These are phyloP conservation scores for Candida argentea DNA, from an alignment of 805 yeast species.

Conservation along the genomic window DNA sequence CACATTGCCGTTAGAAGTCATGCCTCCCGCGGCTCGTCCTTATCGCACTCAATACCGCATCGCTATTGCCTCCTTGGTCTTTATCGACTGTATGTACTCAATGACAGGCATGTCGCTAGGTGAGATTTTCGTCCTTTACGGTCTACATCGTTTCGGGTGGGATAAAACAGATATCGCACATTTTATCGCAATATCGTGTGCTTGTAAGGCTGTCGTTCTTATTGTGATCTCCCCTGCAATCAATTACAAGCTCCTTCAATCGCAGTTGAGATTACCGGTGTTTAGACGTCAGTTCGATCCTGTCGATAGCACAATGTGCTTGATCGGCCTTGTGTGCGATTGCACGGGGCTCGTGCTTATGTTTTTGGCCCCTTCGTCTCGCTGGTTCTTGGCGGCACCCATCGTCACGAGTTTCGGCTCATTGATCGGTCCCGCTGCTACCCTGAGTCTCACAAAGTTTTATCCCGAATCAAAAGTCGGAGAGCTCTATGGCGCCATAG, in stretches of 20 bases:
- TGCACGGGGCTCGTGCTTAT: constrained; percentile 25
- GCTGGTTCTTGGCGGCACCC: constrained; percentile 22
- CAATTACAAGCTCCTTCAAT: constrained; percentile 26
- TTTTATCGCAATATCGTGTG: constrained; percentile 41
- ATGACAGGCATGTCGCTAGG: constrained; percentile 32
- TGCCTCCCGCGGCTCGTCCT: constrained; percentile 4
- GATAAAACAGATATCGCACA: constrained; percentile 43
- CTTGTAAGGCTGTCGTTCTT: constrained; percentile 39
- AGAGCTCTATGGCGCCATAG: constrained; percentile 62
- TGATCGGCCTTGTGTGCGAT: constrained; percentile 29
- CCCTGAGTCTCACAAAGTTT: constrained; percentile 51
- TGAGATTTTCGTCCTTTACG: constrained; percentile 39
- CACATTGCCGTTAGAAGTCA: constrained; percentile 36
- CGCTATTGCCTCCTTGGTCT: constrained; percentile 39
- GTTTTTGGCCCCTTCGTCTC: constrained; percentile 18
- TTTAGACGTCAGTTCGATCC: constrained; percentile 39
- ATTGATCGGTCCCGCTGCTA: constrained; percentile 46
- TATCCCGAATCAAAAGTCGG: constrained; percentile 52
- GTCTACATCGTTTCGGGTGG: constrained; percentile 47
- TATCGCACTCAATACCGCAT: constrained; percentile 10
- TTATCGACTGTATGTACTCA: constrained; percentile 31
- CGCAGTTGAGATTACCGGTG: constrained; percentile 18
- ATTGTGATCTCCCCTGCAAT: constrained; percentile 43
- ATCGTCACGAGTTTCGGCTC: constrained; percentile 38
- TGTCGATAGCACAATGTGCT: constrained; percentile 33